A percentile compares a stretch with the other conserved stretches of the same genome.
Evolutionary conservation across 768 basidiomycete species (phyloP).

Genomic region (Lactarius trivialis): DNA sequence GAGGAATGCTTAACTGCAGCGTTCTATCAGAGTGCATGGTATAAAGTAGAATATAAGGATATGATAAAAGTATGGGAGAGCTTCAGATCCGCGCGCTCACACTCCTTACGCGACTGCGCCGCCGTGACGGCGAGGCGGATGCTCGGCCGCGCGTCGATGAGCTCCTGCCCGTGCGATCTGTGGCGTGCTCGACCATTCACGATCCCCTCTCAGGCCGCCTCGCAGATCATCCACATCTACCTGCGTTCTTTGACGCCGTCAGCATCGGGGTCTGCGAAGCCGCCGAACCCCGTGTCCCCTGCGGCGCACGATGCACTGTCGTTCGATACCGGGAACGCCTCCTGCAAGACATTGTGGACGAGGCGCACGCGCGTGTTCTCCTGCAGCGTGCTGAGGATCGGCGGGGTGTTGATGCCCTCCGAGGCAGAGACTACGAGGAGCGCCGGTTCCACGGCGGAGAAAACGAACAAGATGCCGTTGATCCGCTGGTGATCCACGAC

Average conservation of each 20-base stretch:
- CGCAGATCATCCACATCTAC: conserved; percentile 72
- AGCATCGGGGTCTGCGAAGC: conserved; percentile 35
- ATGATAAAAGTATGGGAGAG: no score
- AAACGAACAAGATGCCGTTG: background rate
- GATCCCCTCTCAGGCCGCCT: conserved; percentile 83
- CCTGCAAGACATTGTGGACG: conserved; percentile 91
- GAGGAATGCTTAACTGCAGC: no score
- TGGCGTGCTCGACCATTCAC: conserved; percentile 40
- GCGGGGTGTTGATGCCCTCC: conserved; percentile 37
- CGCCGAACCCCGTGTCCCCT: conserved; percentile 45
- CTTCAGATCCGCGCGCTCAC: no score
- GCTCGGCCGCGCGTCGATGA: no score
- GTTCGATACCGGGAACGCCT: conserved; percentile 61
- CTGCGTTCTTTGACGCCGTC: conserved; percentile 36
- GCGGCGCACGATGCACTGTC: conserved; percentile 40
- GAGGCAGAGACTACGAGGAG: background rate
- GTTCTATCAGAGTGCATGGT: no score
- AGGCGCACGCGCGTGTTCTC: conserved; percentile 34
- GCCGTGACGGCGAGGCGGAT: no score
- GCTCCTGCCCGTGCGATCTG: no score
- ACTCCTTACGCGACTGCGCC: no score
- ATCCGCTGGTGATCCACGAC: background rate
- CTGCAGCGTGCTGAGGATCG: conserved; percentile 43
- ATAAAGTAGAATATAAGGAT: no score
- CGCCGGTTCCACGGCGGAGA: background rate